Conservation (phyloP, 805 yeast genomes). For the Yarrowia yakushimensis region DNA sequence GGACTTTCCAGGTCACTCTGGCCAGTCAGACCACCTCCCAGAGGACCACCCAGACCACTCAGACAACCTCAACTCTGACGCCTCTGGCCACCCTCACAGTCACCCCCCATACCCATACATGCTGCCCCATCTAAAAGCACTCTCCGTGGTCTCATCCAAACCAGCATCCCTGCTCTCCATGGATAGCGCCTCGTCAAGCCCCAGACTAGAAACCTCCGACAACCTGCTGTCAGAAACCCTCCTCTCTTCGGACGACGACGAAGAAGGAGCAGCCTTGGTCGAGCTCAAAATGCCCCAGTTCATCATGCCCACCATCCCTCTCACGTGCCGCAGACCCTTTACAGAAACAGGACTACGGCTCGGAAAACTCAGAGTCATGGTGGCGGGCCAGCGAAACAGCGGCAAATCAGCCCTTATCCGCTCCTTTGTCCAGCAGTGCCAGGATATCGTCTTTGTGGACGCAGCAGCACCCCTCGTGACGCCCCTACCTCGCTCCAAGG, state of each 20-base stretch:
- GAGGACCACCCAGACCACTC: not conserved
- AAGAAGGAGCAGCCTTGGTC: not conserved
- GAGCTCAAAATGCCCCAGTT: conserved; percentile 25
- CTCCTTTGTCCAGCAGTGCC: conserved; percentile 66
- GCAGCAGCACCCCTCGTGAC: conserved; percentile 21
- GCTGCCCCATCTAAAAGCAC: not conserved
- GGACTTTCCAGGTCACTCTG: too few relatives aligned
- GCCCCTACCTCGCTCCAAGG: not conserved
- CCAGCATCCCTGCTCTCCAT: not conserved
- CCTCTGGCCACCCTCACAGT: not conserved
- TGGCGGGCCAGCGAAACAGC: conserved; percentile 83
- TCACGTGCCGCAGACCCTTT: conserved; percentile 31
- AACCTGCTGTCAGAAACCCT: not conserved
- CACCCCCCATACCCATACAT: not conserved
- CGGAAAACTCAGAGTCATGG: conserved; percentile 44
- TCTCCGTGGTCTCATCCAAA: conserved; percentile 1
- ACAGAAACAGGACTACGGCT: conserved; percentile 31
- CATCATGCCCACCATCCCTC: conserved; percentile 32
- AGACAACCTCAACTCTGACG: too few relatives aligned
- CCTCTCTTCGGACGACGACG: conserved; percentile 25
- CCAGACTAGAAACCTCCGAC: conserved; percentile 3
- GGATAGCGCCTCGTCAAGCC: not conserved
- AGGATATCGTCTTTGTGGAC: conserved; percentile 33
- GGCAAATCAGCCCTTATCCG: conserved; percentile 84
- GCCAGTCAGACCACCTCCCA: too few relatives aligned